Percentiles rank a stretch among this genome's conserved stretches.
phyloP scores from a whole-genome alignment of 2,329 filamentous ascomycete genomes.

The Phyllosticta paracitricarpa region DNA sequence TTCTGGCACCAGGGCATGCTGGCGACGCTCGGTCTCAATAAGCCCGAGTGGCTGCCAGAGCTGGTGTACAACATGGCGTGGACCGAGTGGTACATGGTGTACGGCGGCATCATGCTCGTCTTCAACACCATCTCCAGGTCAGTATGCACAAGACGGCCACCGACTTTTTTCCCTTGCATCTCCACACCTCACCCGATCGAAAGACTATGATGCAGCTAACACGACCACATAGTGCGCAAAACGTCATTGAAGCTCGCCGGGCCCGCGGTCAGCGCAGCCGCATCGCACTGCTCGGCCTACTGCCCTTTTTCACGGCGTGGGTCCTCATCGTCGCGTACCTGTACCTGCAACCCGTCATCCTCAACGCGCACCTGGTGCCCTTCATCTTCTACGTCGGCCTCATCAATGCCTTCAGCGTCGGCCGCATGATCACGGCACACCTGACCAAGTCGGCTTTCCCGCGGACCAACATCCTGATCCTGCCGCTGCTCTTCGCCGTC shows the following conservation, averaged over 20 bases:
- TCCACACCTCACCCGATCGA: not conserved
- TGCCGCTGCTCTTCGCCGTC: slow-evolving; percentile 70
- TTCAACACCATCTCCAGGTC: slow-evolving; percentile 71
- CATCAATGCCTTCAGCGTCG: slow-evolving; percentile 89
- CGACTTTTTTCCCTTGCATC: not conserved
- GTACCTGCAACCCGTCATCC: slow-evolving; percentile 72
- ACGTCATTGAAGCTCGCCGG: slow-evolving; percentile 74
- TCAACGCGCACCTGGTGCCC: slow-evolving; percentile 73
- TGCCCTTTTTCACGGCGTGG: slow-evolving; percentile 76
- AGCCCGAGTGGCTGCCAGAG: slow-evolving; percentile 55
- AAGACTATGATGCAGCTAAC: not conserved
- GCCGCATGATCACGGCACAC: slow-evolving; percentile 91
- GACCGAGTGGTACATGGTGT: slow-evolving; percentile 86
- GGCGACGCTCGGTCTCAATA: slow-evolving; percentile 56
- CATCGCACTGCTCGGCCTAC: slow-evolving; percentile 68
- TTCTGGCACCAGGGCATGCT: slow-evolving; percentile 89
- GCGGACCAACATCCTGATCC: slow-evolving; percentile 73
- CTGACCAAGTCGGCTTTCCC: slow-evolving; percentile 81
- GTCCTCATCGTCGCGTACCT: slow-evolving; percentile 67
- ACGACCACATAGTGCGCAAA: slow-evolving; percentile 49
- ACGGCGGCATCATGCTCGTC: slow-evolving; percentile 70
- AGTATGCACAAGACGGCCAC: slow-evolving; percentile 1
- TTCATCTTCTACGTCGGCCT: slow-evolving; percentile 83
- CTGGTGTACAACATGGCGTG: slow-evolving; percentile 70
- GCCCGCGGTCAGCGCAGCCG: slow-evolving; percentile 61